Evolutionary conservation across 352 stramenopile species (phyloP).

Genomic region (Phytopythium kandeliae): DNA sequence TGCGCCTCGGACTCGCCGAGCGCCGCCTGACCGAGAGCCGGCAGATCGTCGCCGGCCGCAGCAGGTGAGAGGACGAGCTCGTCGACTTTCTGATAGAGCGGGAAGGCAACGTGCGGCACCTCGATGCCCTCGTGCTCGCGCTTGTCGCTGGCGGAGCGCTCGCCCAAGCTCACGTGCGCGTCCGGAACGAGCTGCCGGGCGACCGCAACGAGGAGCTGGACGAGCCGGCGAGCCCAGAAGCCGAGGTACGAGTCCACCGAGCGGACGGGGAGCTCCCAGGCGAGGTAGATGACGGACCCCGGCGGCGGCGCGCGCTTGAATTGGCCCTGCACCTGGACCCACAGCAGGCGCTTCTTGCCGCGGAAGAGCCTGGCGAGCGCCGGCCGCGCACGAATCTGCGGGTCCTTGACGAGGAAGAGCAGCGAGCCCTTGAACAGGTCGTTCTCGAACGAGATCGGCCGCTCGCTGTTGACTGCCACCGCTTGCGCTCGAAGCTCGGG

Average conservation of each 20-base stretch:
- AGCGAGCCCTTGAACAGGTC: conserved; percentile 32
- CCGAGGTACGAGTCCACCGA: conserved; percentile 15
- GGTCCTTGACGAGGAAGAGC: conserved; percentile 30
- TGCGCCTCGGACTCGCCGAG: conserved; percentile 30
- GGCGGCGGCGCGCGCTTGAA: conserved; percentile 38
- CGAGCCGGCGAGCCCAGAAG: conserved; percentile 30
- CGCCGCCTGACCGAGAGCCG: conserved; percentile 20
- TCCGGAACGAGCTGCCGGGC: conserved; percentile 28
- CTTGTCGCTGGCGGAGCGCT: not conserved
- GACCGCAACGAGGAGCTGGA: conserved; percentile 27
- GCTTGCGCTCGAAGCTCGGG: not conserved
- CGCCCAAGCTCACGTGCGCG: conserved; percentile 35
- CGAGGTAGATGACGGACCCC: conserved; percentile 35
- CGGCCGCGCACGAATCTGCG: not conserved
- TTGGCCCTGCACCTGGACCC: conserved; percentile 54
- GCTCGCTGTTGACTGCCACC: conserved; percentile 19
- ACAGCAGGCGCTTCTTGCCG: conserved; percentile 28
- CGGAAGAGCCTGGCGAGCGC: conserved; percentile 29
- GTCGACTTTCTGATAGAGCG: conserved; percentile 43
- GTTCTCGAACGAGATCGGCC: conserved; percentile 42
- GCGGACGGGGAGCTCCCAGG: conserved; percentile 37
- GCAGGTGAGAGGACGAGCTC: conserved; percentile 32
- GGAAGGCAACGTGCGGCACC: conserved; percentile 42
- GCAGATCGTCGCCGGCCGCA: not conserved
- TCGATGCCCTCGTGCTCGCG: conserved; percentile 12